Evolutionary conservation across 441 rosid species (phyloP).

Genomic region (Gossypium trilobum): DNA sequence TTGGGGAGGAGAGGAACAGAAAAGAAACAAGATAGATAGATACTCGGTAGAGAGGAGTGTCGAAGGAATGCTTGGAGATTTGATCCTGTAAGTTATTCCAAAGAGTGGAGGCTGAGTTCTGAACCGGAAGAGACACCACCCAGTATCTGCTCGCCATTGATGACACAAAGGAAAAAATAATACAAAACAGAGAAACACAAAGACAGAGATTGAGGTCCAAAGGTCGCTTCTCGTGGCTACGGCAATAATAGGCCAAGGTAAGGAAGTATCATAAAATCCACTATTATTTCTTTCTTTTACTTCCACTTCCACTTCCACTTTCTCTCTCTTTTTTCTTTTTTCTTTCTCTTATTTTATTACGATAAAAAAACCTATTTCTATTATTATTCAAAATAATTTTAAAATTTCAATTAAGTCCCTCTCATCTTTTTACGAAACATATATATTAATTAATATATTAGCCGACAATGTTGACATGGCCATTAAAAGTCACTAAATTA

Average conservation of each 20-base stretch:
- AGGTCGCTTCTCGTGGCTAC: background rate
- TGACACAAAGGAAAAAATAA: constrained; percentile 1
- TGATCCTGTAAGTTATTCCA: constrained; percentile 80
- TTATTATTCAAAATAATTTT: no score
- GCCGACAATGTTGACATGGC: no score
- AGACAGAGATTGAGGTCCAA: background rate
- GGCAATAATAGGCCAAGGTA: background rate
- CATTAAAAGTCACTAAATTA: no score
- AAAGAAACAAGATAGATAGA: constrained; percentile 15
- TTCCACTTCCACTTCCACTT: no score
- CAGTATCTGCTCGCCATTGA: constrained; percentile 82
- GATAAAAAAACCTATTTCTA: no score
- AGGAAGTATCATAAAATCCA: background rate
- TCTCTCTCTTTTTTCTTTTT: no score
- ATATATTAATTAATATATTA: no score
- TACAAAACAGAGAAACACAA: background rate
- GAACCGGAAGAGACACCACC: constrained; percentile 83
- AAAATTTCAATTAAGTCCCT: no score
- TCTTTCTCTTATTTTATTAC: no score
- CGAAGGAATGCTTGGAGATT: constrained; percentile 91
- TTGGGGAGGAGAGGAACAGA: background rate
- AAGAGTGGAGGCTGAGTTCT: constrained; percentile 54
- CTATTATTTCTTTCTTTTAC: no score
- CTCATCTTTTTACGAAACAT: no score
- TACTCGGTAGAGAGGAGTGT: constrained; percentile 92